phyloP scores from a whole-genome alignment of 495 filamentous ascomycete genomes.

The Durotheca rogersii region DNA sequence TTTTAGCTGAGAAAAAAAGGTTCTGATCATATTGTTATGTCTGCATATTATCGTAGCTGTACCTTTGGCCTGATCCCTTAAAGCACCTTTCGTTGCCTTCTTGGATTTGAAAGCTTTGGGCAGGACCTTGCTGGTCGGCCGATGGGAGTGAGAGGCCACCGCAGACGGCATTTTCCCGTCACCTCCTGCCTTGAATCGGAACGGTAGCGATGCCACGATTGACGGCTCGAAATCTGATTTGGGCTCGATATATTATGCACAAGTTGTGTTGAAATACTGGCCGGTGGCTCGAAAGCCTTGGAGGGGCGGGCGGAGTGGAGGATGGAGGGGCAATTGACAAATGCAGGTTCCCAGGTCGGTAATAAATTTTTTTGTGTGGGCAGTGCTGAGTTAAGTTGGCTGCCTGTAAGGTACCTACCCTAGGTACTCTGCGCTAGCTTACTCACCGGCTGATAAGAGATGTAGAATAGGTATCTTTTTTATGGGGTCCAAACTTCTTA shows the following conservation, averaged over 20 bases:
- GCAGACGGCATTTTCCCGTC: conserved; percentile 62
- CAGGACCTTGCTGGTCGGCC: conserved; percentile 79
- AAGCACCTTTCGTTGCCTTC: conserved; percentile 80
- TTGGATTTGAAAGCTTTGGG: conserved; percentile 91
- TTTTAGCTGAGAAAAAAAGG: conserved; percentile 16
- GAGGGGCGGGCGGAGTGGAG: too few species aligned
- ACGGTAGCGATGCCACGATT: conserved; percentile 72
- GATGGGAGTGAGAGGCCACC: conserved; percentile 73
- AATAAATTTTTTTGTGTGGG: conserved; percentile 30
- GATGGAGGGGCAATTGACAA: conserved; percentile 25
- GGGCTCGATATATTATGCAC: too few species aligned
- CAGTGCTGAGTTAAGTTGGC: conserved; percentile 2
- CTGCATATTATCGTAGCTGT: conserved; percentile 15
- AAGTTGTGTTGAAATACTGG: not conserved
- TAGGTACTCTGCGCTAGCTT: not conserved
- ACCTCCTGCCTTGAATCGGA: conserved; percentile 82
- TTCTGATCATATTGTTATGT: not conserved
- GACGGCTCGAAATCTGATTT: too few species aligned
- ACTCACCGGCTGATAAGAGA: not conserved
- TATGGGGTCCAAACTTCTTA: conserved; percentile 20
- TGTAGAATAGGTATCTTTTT: not conserved
- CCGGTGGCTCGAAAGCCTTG: conserved; percentile 5
- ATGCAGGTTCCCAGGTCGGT: conserved; percentile 2
- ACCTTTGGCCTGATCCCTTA: conserved; percentile 85
- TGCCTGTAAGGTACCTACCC: not conserved